Evolutionary conservation across 345 rosid genomes (phyloP), one percentile per base, ranked within the genome.

Genomic region (Orychophragmus violaceus): DNA sequence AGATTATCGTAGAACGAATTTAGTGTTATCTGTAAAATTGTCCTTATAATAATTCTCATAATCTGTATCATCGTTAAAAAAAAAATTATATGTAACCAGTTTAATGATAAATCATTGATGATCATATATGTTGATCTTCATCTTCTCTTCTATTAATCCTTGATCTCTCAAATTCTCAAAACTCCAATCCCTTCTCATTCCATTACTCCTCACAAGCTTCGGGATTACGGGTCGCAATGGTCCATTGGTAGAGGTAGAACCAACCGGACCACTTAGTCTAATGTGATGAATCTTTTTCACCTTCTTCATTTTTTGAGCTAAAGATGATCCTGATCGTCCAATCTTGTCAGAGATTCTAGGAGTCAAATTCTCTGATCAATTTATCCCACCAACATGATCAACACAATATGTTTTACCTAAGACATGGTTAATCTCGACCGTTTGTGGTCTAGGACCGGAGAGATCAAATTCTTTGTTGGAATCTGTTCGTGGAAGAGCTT

Each of bases 131-230:
- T 41, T 41, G 16, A 16, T 21, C 46, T 41, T 41, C 19, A 18
- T 14, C 46, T 41, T 41, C 46, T 41, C 21, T 65, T 72, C 66
- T 64, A 58, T 58, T 13, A 72, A 48, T 3, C 76, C 66, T 29
- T 72, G 66, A 59, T 72, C 71, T 65, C 71, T 74, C 68, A 66
- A 54, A 60, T 74, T 60, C 83, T 93, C 91, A 64, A 93, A 87
- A 82, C 97, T 93, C 98, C 94, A 93, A 72, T 87, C 81, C 70
- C 95, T 88, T 75, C 94, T 82, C 83, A 89, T 81, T 13, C 97
- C 98, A 49, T 77, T 68, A 70, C 96, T 89, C 69, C 96, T 82
- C 23, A 76, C 75, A 83, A 86, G 67, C 80, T 32, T 89, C 0
- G 91, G 91, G 65, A 72, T 79, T 17, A 36, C 80, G 7, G 36